A percentile compares a stretch with the other conserved stretches of the same genome.
Evolutionary conservation across 495 filamentous ascomycete genomes (phyloP).

Genomic region (Annulohypoxylon moriforme): DNA sequence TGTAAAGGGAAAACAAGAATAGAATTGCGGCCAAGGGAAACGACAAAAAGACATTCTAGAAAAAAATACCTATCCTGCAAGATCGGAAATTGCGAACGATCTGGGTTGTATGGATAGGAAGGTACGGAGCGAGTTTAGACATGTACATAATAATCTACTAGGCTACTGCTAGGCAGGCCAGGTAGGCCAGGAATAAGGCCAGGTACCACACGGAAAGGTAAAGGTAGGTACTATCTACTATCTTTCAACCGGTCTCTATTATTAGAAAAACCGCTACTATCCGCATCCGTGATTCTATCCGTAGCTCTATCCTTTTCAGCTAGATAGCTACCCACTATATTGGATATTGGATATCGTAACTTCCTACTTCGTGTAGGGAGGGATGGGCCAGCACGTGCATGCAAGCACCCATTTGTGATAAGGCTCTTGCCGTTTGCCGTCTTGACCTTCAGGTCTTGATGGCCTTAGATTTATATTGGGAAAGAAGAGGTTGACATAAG

Average conservation of each 20-base stretch:
- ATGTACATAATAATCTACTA: slow-evolving; percentile 12
- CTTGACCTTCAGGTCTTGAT: neutral
- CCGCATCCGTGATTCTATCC: neutral
- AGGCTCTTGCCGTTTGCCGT: neutral
- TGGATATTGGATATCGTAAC: neutral
- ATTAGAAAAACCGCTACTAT: slow-evolving; percentile 25
- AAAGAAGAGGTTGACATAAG: slow-evolving; percentile 16
- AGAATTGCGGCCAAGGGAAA: slow-evolving; percentile 27
- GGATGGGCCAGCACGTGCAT: neutral
- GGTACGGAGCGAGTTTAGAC: slow-evolving; percentile 26
- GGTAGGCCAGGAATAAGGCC: slow-evolving; percentile 2
- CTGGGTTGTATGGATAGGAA: slow-evolving; percentile 26
- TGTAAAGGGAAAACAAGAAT: slow-evolving; percentile 22
- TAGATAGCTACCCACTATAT: slow-evolving; percentile 20
- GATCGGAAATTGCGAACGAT: slow-evolving; percentile 45
- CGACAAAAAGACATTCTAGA: slow-evolving; percentile 14
- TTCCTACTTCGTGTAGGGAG: slow-evolving; percentile 1
- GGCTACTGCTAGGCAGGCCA: neutral
- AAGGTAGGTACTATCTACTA: slow-evolving; percentile 1
- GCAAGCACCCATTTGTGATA: neutral
- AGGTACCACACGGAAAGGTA: neutral
- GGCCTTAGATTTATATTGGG: neutral
- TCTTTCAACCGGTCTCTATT: slow-evolving; percentile 25
- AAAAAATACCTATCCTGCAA: slow-evolving; percentile 21
- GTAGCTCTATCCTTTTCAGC: slow-evolving; percentile 6